Evolutionary conservation across 805 yeast species (phyloP).

Genomic region (Ogataea kodamae): DNA sequence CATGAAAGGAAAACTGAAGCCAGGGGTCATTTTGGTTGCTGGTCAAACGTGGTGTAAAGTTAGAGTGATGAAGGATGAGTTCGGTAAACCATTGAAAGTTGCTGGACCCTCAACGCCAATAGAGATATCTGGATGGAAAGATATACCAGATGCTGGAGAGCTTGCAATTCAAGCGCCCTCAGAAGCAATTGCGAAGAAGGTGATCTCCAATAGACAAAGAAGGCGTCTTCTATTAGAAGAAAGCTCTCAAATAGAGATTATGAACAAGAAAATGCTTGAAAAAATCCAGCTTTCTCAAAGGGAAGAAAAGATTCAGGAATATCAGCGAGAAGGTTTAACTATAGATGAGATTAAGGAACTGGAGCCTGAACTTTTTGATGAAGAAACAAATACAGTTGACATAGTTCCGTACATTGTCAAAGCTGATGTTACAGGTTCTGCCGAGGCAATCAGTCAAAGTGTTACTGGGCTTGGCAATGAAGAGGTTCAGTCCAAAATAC

Average conservation of each 20-base stretch:
- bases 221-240: conserved; percentile 53
- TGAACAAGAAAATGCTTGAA: conserved; percentile 64
- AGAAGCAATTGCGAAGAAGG: conserved; percentile 75
- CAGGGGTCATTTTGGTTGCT: conserved; percentile 75
- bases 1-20: conserved; percentile 68
- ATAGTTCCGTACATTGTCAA: conserved; percentile 66
- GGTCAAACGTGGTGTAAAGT: conserved; percentile 87
- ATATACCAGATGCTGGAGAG: conserved; percentile 88
- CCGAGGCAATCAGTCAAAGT: conserved; percentile 87
- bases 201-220: conserved; percentile 58
- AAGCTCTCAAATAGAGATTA: conserved; percentile 59
- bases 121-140: conserved; percentile 92
- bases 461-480: conserved; percentile 82
- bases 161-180: conserved; percentile 69
- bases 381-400: conserved; percentile 28
- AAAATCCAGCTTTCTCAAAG: conserved; percentile 50
- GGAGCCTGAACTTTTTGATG: conserved; percentile 33
- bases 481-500: conserved; percentile 67
- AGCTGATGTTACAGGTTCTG: conserved; percentile 92
- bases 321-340: conserved; percentile 59
- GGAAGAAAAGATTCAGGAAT: conserved; percentile 52
- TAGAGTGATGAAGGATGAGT: conserved; percentile 70
- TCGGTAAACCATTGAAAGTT: conserved; percentile 53
- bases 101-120: conserved; percentile 91
- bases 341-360: conserved; percentile 40